Conservation (phyloP, 495 filamentous ascomycete genomes). For the Lichenothelia convexa region DNA sequence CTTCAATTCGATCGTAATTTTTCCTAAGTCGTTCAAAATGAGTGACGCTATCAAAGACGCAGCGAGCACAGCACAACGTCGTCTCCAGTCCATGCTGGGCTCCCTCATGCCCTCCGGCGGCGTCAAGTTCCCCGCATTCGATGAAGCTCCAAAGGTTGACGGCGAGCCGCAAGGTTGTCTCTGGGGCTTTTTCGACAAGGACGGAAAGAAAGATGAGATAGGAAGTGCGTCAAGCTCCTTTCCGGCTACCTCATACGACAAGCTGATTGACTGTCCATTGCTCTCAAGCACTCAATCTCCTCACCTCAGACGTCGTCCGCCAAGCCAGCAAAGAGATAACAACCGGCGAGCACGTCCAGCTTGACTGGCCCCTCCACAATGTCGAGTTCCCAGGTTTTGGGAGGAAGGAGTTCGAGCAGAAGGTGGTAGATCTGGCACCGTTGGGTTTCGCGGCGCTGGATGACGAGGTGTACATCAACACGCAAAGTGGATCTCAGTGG, state of each 20-base stretch:
- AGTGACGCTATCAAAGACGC: too few species aligned
- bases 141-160: constrained; percentile 1
- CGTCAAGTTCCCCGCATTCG: constrained; percentile 1
- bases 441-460: constrained; percentile 3
- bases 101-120: constrained; percentile 2
- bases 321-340: constrained; percentile 11
- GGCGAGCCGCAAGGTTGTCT: constrained; percentile 2
- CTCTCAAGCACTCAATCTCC: constrained; percentile 9
- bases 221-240: constrained; percentile 3
- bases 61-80: too few species aligned
- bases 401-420: constrained; percentile 2
- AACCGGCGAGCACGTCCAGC: constrained; percentile 5
- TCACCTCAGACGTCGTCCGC: constrained; percentile 13
- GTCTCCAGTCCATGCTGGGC: constrained; percentile 3
- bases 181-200: constrained; percentile 3
- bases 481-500: constrained; percentile 6
- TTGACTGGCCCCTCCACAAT: constrained; percentile 2
- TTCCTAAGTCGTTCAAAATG: too few species aligned
- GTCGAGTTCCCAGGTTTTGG: constrained; percentile 2
- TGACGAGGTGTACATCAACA: constrained; percentile 8
- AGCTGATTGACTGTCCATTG: background rate
- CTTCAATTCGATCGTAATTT: too few species aligned
- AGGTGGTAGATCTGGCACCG: constrained; percentile 2
- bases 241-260: background rate
- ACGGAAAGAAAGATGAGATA: constrained; percentile 4